A percentile compares a stretch with the other conserved stretches of the same genome.
phyloP scores from a whole-genome alignment of 164 flowering plant genomes.

The grape (Vitis vinifera) region ASM3070453v1 NC_081816.1:24579001-24579500 shows the following conservation, averaged over 20 bases:
- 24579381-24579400: no score
- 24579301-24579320: neutral
- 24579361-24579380: no score
- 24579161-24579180: neutral
- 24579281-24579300: neutral
- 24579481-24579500: no score
- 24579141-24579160: no score
- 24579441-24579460: no score
- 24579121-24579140: neutral
- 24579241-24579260: constrained; percentile 39
- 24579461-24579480: no score
- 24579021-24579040: neutral
- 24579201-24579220: constrained; percentile 5
- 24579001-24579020: neutral
- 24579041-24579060: constrained; percentile 42
- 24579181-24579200: neutral
- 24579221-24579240: constrained; percentile 35
- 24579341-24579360: no score
- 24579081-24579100: neutral
- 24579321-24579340: no score
- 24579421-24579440: no score
- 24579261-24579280: constrained; percentile 22
- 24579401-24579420: no score
- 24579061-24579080: constrained; percentile 32
- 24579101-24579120: constrained; percentile 12